These are phyloP conservation scores for Phoma sp. DNA, from an alignment of 2,329 filamentous ascomycete genomes.

Conservation along the genomic window DNA sequence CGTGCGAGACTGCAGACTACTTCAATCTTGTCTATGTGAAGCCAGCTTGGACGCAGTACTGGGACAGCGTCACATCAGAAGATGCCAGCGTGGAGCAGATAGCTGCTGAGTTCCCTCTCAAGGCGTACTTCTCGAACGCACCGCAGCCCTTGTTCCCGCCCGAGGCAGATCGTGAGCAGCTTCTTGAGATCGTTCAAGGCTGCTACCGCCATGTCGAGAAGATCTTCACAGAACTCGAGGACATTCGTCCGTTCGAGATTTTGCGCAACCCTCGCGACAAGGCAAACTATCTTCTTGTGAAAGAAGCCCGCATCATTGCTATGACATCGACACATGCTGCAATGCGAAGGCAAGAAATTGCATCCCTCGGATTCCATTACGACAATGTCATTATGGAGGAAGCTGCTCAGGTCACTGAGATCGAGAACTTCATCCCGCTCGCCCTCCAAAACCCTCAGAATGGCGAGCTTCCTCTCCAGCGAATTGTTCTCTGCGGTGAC, in stretches of 20 bases:
- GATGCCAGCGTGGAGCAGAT: slow-evolving; percentile 67
- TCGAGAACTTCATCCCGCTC: slow-evolving; percentile 94
- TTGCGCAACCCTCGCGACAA: slow-evolving; percentile 87
- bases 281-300: slow-evolving; percentile 92
- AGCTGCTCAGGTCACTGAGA: slow-evolving; percentile 95
- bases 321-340: slow-evolving; percentile 99
- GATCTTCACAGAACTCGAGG: slow-evolving; percentile 89
- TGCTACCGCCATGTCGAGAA: slow-evolving; percentile 88
- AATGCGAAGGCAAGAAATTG: slow-evolving; percentile 90
- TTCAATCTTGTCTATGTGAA: slow-evolving; percentile 92
- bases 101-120: slow-evolving; percentile 81
- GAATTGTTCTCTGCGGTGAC: slow-evolving; percentile 91
- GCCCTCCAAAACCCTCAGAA: slow-evolving; percentile 84
- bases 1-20: slow-evolving; percentile 95
- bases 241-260: slow-evolving; percentile 95
- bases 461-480: slow-evolving; percentile 76
- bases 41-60: slow-evolving; percentile 87
- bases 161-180: slow-evolving; percentile 67
- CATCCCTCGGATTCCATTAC: slow-evolving; percentile 90
- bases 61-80: slow-evolving; percentile 65
- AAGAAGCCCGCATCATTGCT: slow-evolving; percentile 94
- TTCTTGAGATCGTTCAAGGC: slow-evolving; percentile 78
- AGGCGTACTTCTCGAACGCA: slow-evolving; percentile 83
- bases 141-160: slow-evolving; percentile 83
- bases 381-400: slow-evolving; percentile 99